phyloP scores from a whole-genome alignment of 2,329 filamentous ascomycete genomes.

The Alternaria arbusti region DNA sequence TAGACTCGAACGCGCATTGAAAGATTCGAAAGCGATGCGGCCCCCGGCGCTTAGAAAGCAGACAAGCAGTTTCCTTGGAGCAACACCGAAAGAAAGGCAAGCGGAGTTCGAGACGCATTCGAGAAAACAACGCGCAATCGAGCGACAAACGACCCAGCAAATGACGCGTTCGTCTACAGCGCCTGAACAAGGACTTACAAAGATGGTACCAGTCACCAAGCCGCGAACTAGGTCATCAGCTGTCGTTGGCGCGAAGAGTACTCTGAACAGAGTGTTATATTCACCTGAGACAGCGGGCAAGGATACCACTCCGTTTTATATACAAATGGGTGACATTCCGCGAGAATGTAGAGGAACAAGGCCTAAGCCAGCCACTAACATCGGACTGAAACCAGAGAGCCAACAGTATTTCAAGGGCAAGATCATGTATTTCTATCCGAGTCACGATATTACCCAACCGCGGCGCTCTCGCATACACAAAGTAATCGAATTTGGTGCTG shows the following conservation, averaged over 20 bases:
- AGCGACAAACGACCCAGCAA: slow-evolving; percentile 9
- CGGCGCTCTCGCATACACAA: slow-evolving; percentile 76
- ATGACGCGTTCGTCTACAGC: slow-evolving; percentile 27
- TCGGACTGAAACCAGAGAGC: slow-evolving; percentile 39
- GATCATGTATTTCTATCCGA: slow-evolving; percentile 72
- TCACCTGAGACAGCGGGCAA: slow-evolving; percentile 22
- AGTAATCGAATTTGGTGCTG: slow-evolving; percentile 69
- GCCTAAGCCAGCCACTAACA: slow-evolving; percentile 26
- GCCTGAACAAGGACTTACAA: slow-evolving; percentile 18
- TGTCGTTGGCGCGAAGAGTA: slow-evolving; percentile 2
- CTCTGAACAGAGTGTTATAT: slow-evolving; percentile 31
- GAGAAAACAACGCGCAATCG: slow-evolving; percentile 17
- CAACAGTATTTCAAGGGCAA: slow-evolving; percentile 44
- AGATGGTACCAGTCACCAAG: slow-evolving; percentile 22
- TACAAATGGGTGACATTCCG: slow-evolving; percentile 34
- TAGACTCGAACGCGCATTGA: slow-evolving; percentile 28
- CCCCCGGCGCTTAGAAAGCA: slow-evolving; percentile 20
- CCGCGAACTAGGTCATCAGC: slow-evolving; percentile 1
- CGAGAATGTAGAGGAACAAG: slow-evolving; percentile 19
- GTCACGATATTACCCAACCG: slow-evolving; percentile 72
- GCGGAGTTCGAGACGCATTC: slow-evolving; percentile 35
- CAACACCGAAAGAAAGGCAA: slow-evolving; percentile 38
- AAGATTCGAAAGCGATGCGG: slow-evolving; percentile 27
- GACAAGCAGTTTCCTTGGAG: slow-evolving; percentile 38
- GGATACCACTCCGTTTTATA: slow-evolving; percentile 35